Evolutionary conservation across 805 yeast species (phyloP).

Genomic region (Tetrapisispora arboricola): DNA sequence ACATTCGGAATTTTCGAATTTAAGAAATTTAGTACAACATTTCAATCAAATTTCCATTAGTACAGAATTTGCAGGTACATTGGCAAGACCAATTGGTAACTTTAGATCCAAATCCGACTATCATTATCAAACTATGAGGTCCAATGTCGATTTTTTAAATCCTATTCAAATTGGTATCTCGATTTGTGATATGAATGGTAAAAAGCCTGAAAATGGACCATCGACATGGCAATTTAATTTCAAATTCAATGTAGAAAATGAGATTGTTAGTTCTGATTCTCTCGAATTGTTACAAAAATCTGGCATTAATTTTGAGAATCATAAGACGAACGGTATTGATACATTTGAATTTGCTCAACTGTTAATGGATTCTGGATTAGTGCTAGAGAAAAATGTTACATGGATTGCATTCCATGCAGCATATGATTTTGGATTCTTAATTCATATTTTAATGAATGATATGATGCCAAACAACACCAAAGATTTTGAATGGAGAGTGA

Average conservation of each 20-base stretch:
- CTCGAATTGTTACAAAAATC: conserved; percentile 68
- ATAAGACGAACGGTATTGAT: conserved; percentile 68
- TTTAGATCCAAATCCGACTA: conserved; percentile 84
- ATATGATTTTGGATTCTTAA: conserved; percentile 84
- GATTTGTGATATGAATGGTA: conserved; percentile 57
- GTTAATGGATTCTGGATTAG: conserved; percentile 75
- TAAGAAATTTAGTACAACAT: conserved; percentile 45
- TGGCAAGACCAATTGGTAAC: conserved; percentile 91
- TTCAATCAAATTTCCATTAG: conserved; percentile 59
- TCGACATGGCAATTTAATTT: conserved; percentile 97
- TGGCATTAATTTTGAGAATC: conserved; percentile 71
- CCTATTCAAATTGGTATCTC: conserved; percentile 82
- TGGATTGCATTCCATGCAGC: conserved; percentile 95
- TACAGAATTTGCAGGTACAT: conserved; percentile 92
- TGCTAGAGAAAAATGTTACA: conserved; percentile 51
- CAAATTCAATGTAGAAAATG: conserved; percentile 60
- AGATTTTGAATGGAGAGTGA: conserved; percentile 64
- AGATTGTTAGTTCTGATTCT: conserved; percentile 84
- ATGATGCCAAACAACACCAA: conserved; percentile 71
- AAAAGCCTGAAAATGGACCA: conserved; percentile 53
- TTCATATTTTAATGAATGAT: conserved; percentile 64
- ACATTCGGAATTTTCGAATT: conserved; percentile 52
- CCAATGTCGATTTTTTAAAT: conserved; percentile 79
- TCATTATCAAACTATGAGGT: conserved; percentile 89
- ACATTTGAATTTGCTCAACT: conserved; percentile 73